Base-by-base conservation (phyloP, 2,329 filamentous ascomycete genomes). In the Thelonectria discophora region DNA sequence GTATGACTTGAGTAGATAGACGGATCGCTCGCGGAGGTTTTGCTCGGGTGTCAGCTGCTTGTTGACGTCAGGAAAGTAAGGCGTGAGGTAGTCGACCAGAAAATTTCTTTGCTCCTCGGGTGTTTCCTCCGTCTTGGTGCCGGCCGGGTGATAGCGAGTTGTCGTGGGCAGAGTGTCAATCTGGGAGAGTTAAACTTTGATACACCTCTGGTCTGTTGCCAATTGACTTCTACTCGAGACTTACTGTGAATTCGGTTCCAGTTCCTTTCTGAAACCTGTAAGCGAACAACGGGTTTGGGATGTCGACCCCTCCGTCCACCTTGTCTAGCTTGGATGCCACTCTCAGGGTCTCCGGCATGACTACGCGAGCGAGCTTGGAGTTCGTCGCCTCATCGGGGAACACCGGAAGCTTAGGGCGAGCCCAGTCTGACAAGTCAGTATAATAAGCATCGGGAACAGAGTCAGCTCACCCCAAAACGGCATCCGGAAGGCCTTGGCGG, bases 1-100 rank as follows among this genome's bases (percentile, higher is more conserved):
- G 18, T 59, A 59, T 3, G 57, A 59, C 32, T 54, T 18, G 10
- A 59, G 57, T 12, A 59, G 45, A 37, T 59, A 54, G 8, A 59
- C 50, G 5, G 54, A 17, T 59, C 57, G 18, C 27, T 59, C 57
- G 9, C 57, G 49, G 37, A 59, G 32, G 21, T 59, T 59, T 3
- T 21, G 9, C 45, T 59, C 10, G 13, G 13, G 10, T 3, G 13
- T 50, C 21, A 54, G 12, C 2, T 17, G 42, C 6, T 3, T 5
- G 10, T 32, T 27, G 7, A 7, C 17, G 9, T 13, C 17, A 24
- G 49, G n/a, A 12, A 27, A 17, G 49, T 55, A 59, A 18, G 57
- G 42, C 2, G 34, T 45, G 9, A 59, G 43, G 5, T 17, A 48
- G 21, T 43, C 15, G 7, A 37, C 3, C 8, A 59, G 43, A 3